These are phyloP conservation scores for Coemansia umbellata DNA, from an alignment of 192 early-diverging fungal species.

Conservation along the genomic window DNA sequence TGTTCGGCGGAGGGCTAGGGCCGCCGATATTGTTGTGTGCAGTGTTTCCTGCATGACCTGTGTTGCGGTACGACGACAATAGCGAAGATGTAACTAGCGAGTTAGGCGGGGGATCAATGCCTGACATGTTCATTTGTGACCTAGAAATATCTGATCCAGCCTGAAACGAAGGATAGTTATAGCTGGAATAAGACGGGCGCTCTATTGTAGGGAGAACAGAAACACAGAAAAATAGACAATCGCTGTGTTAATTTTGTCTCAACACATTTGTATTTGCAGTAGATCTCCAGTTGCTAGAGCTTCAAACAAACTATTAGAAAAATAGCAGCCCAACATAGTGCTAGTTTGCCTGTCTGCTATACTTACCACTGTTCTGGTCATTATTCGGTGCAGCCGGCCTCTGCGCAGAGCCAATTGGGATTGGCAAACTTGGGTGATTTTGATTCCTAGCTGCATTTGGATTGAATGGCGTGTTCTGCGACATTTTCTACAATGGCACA, in stretches of 20 bases:
- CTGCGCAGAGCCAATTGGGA: slow-evolving; percentile 21
- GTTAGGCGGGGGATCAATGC: slow-evolving; percentile 24
- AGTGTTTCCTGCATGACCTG: slow-evolving; percentile 1
- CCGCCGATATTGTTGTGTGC: slow-evolving; percentile 1
- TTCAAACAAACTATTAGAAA: not conserved
- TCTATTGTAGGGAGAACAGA: not conserved
- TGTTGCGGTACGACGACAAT: slow-evolving; percentile 2
- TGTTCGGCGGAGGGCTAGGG: slow-evolving; percentile 28
- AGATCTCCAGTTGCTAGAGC: too few species aligned
- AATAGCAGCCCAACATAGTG: not conserved
- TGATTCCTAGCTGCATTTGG: slow-evolving; percentile 7
- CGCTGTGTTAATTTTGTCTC: not conserved
- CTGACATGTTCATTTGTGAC: slow-evolving; percentile 3
- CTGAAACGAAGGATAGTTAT: slow-evolving; percentile 3
- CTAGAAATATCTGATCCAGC: slow-evolving; percentile 3
- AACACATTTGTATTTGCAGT: not conserved
- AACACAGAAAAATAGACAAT: not conserved
- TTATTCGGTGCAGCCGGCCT: not conserved
- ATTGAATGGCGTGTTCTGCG: slow-evolving; percentile 16
- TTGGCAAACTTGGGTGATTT: slow-evolving; percentile 10
- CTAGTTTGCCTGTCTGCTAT: not conserved
- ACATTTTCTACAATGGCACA: slow-evolving; percentile 14
- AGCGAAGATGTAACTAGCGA: slow-evolving; percentile 1
- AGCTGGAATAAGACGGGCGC: not conserved
- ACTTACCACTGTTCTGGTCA: slow-evolving; percentile 8